These are phyloP conservation scores for Penicillium tannophilum DNA, from an alignment of 495 filamentous ascomycete species.

Conservation along the genomic window DNA sequence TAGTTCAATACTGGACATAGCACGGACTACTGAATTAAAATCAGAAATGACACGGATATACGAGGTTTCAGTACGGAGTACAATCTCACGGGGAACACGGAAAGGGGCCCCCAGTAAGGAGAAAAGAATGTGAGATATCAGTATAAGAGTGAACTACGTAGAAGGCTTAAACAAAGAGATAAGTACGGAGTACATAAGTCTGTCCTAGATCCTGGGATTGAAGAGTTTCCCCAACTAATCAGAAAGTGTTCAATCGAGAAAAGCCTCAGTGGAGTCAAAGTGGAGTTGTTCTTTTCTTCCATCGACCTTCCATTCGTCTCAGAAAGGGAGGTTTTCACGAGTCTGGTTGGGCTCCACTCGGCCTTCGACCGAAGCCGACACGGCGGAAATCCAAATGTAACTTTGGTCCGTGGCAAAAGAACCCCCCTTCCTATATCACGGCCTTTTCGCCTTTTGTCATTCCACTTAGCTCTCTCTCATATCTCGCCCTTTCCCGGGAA, in stretches of 20 bases:
- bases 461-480: slow-evolving; percentile 11
- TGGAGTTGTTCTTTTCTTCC: slow-evolving; percentile 20
- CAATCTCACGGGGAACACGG: not conserved
- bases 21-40: not conserved
- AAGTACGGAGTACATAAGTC: not conserved
- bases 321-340: slow-evolving; percentile 21
- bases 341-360: slow-evolving; percentile 3
- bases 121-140: slow-evolving; percentile 18
- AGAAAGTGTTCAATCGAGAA: slow-evolving; percentile 1
- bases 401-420: slow-evolving; percentile 27
- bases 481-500: slow-evolving; percentile 15
- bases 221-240: not conserved
- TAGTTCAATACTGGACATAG: no score
- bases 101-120: not conserved
- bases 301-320: slow-evolving; percentile 28
- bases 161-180: not conserved
- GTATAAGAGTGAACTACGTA: not conserved
- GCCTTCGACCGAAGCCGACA: slow-evolving; percentile 20
- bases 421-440: slow-evolving; percentile 6
- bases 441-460: slow-evolving; percentile 1
- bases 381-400: slow-evolving; percentile 13
- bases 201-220: not conserved
- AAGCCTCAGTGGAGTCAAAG: slow-evolving; percentile 20
- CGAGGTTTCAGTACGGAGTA: not conserved
- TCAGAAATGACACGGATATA: no score